These are phyloP conservation scores for Pythium diclinum DNA, from an alignment of 352 stramenopile genomes.

Conservation along the genomic window DNA sequence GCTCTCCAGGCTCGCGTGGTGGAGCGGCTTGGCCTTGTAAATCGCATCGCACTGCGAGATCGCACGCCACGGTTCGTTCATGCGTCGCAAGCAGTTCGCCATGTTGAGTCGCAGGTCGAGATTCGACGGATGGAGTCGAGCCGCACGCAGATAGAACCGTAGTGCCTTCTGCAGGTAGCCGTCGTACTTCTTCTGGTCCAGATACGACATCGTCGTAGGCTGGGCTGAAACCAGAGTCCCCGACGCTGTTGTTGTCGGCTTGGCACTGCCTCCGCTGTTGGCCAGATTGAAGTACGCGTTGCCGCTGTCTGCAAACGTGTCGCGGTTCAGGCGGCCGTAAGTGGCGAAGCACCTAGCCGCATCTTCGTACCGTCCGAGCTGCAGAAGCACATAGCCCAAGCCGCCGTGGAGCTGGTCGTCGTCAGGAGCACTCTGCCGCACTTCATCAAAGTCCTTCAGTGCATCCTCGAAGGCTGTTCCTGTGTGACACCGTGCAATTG, in stretches of 20 bases:
- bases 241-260: background rate
- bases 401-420: slow-evolving; percentile 69
- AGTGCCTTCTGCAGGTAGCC: slow-evolving; percentile 48
- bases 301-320: slow-evolving; percentile 70
- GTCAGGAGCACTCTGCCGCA: slow-evolving; percentile 59
- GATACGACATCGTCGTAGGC: background rate
- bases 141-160: slow-evolving; percentile 67
- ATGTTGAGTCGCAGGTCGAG: slow-evolving; percentile 64
- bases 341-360: slow-evolving; percentile 59
- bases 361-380: slow-evolving; percentile 66
- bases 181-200: slow-evolving; percentile 41
- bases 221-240: slow-evolving; percentile 11
- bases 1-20: slow-evolving; percentile 52
- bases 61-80: slow-evolving; percentile 36
- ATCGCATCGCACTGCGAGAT: slow-evolving; percentile 60
- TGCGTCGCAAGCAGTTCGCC: slow-evolving; percentile 57
- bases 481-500: slow-evolving; percentile 58
- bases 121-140: slow-evolving; percentile 58
- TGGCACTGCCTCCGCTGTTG: slow-evolving; percentile 18
- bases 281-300: slow-evolving; percentile 78
- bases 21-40: slow-evolving; percentile 32
- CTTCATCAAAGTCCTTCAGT: slow-evolving; percentile 61
- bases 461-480: slow-evolving; percentile 45
- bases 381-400: slow-evolving; percentile 60
- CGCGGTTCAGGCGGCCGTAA: slow-evolving; percentile 53